Evolutionary conservation across 495 filamentous ascomycete genomes (phyloP).

Genomic region (Staphylotrichum tortipilum): DNA sequence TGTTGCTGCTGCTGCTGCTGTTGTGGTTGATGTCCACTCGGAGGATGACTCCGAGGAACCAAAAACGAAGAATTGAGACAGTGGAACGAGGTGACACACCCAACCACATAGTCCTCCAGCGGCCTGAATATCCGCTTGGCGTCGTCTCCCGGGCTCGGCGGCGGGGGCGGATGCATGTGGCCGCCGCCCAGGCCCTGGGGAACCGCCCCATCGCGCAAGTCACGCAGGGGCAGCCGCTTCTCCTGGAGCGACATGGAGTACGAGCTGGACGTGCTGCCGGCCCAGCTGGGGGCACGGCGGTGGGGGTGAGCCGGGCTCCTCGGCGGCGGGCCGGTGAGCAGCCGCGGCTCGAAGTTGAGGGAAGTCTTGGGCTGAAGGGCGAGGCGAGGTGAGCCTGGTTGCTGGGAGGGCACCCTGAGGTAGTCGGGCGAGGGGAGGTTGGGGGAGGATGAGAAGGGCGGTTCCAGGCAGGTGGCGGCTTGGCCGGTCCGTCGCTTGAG

Average conservation of each 20-base stretch:
- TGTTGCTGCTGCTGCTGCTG: no score
- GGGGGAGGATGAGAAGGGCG: background rate
- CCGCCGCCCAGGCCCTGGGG: conserved; percentile 2
- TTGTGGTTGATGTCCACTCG: background rate
- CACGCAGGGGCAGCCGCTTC: conserved; percentile 18
- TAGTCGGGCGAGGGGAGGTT: background rate
- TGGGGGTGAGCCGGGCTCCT: conserved; percentile 13
- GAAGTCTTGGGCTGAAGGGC: conserved; percentile 2
- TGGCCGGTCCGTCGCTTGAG: conserved; percentile 8
- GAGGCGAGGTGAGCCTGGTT: background rate
- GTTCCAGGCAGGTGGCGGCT: background rate
- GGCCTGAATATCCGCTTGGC: conserved; percentile 52
- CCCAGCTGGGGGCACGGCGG: conserved; percentile 24
- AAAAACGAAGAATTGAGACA: conserved; percentile 68
- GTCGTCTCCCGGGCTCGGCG: conserved; percentile 20
- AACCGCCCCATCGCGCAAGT: no score
- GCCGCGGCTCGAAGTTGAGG: background rate
- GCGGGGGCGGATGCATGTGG: conserved; percentile 14
- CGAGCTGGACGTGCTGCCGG: conserved; percentile 19
- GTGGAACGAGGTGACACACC: conserved; percentile 57
- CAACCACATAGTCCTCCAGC: conserved; percentile 67
- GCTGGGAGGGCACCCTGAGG: background rate
- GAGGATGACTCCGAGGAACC: conserved; percentile 25
- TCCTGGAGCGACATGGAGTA: conserved; percentile 37
- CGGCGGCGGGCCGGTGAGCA: background rate